These are phyloP conservation scores for Hura crepitans DNA, from an alignment of 441 rosid species.

Conservation along the genomic window DNA sequence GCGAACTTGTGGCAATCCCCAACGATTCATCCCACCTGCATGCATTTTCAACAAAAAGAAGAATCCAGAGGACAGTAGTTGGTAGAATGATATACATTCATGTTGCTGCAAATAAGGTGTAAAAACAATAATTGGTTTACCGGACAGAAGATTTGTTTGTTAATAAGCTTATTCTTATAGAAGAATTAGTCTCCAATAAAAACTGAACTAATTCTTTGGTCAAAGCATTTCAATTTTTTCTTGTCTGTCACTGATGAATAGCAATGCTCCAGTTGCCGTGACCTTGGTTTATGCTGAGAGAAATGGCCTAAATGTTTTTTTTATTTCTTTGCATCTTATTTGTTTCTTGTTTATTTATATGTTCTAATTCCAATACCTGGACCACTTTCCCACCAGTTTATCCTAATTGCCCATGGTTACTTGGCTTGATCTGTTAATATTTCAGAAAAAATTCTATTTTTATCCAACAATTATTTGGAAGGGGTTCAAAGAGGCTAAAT, in stretches of 20 bases:
- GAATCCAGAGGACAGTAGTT: background rate
- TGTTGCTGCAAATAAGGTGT: background rate
- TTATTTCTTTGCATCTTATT: background rate
- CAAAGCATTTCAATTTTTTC: background rate
- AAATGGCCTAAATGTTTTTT: background rate
- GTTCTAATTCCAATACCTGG: background rate
- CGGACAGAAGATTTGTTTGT: no score
- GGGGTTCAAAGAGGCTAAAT: background rate
- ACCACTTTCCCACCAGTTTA: no score
- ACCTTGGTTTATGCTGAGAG: background rate
- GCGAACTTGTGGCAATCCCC: no score
- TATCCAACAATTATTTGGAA: background rate
- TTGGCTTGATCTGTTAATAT: background rate
- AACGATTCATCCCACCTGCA: no score
- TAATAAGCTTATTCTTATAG: no score
- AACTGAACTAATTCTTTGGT: background rate
- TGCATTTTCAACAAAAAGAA: no score
- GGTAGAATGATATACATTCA: background rate
- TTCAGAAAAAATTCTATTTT: background rate
- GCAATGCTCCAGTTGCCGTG: no score
- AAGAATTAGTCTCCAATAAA: background rate
- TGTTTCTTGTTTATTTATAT: background rate
- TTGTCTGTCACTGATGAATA: background rate
- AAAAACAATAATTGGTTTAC: no score
- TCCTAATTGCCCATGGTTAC: background rate